A percentile compares a stretch with the other conserved stretches of the same genome.
These are phyloP conservation scores for Solanum hybrid DNA, from an alignment of 305 asterid species.

Conservation along the genomic window DNA sequence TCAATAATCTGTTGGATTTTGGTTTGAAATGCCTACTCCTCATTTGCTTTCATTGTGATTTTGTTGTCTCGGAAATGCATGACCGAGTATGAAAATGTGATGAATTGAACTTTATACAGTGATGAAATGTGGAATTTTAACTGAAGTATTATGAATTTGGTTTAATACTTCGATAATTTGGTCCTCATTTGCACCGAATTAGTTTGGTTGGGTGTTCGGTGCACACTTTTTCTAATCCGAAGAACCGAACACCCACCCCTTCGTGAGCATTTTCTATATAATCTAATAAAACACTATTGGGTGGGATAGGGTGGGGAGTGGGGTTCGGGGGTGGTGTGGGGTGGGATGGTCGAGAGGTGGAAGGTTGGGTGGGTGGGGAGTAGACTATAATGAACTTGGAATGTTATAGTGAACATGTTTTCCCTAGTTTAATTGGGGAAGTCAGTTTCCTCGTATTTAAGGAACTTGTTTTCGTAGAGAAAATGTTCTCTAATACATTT, in stretches of 20 bases:
- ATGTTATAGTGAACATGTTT: not conserved
- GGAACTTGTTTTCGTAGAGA: not conserved
- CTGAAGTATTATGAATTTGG: not conserved
- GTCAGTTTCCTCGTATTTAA: not conserved
- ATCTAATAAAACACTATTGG: not conserved
- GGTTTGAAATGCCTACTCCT: not conserved
- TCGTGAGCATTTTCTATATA: not conserved
- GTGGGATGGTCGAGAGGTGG: not conserved
- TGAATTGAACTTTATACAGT: not conserved
- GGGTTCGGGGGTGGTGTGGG: not conserved
- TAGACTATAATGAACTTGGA: not conserved
- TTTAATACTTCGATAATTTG: not conserved
- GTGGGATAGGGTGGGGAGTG: not conserved
- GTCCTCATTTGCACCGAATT: not conserved
- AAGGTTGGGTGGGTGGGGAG: not conserved
- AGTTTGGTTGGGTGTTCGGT: not conserved
- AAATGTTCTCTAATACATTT: not conserved
- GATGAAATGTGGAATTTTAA: not conserved
- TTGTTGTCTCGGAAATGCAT: not conserved
- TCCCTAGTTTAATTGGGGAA: not conserved
- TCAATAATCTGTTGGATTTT: not conserved
- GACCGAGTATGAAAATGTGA: not conserved
- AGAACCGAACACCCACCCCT: not conserved
- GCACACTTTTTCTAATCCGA: not conserved
- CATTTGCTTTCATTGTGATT: not conserved